Base-by-base conservation (phyloP, 768 basidiomycete species). In the Podaxis sp. region DNA sequence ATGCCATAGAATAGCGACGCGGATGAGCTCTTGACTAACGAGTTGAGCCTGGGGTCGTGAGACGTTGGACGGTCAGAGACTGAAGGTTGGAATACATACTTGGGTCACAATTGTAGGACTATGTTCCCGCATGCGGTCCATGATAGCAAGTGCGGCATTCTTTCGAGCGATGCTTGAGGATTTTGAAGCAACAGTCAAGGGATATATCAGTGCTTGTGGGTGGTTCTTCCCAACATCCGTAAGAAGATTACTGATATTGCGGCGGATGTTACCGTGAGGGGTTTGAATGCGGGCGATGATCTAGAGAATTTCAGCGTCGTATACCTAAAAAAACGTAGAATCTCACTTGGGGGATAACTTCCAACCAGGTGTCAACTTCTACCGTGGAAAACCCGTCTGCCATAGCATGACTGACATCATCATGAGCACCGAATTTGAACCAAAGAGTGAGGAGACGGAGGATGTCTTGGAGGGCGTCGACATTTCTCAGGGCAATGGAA, bases 271-370 rank as follows among this genome's bases (percentile, higher is more conserved):
- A 16, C 78, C 75, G 66, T 90, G 90, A 0, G 96, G 95, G 0
- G 95, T 97, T 78, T 99, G 95, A 65, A 99, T 96, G 14, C 97
- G 89, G 42, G 97, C 97, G 68, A 99, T 98, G 64, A 99, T 96
- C 93, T 98, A 61, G 40, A 62, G 25, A 38, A 28, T 21, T 5
- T 44, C 23, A 51, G 36, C 32, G 4, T 36, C 13, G 35, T 14
- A n/a, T 21, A 52, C 18, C 9, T 50, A 14, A 25, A 47, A 14
- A 13, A 50, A 16, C 9, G 46, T 6, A 25, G 32, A 57, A 67
- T 90, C 89, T 59, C 72, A 93, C 95, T 83, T 98, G 96, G 50
- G 97, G 97, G 58, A 98, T 94, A 64, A 99, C 97, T 68, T 98
- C 95, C 40, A 99, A 80, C 97, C 97, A 99, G 0, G 95, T 98